Conservation (phyloP, 1,139 yeast genomes). For the Waltiozyma sp. region DNA sequence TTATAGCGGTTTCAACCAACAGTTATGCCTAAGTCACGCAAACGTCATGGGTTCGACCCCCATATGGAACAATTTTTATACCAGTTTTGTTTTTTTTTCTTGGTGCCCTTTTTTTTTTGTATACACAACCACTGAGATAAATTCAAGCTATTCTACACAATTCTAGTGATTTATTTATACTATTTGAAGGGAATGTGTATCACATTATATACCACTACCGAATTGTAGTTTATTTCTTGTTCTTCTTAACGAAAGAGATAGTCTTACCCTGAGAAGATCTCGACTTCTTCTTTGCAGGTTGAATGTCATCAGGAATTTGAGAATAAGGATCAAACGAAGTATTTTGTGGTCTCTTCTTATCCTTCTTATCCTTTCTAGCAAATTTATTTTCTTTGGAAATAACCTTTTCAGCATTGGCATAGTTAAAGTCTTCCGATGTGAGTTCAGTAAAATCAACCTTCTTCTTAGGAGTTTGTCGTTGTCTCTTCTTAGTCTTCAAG, state of each 20-base stretch:
- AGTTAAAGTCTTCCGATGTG: slow-evolving; percentile 29
- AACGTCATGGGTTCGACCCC: slow-evolving; percentile 1
- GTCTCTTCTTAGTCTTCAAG: slow-evolving; percentile 29
- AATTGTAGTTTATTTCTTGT: slow-evolving; percentile 5
- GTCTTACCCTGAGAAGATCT: slow-evolving; percentile 13
- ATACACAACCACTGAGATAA: no score
- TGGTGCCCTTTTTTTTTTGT: not conserved
- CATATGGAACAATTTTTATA: slow-evolving; percentile 1
- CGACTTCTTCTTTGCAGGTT: slow-evolving; percentile 33
- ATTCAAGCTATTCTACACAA: no score
- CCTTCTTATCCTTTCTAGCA: slow-evolving; percentile 17
- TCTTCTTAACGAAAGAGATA: slow-evolving; percentile 12
- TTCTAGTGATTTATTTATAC: no score
- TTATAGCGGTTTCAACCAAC: slow-evolving; percentile 1
- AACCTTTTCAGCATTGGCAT: slow-evolving; percentile 37
- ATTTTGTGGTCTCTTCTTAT: slow-evolving; percentile 27
- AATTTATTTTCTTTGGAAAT: slow-evolving; percentile 3
- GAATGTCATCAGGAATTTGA: slow-evolving; percentile 36
- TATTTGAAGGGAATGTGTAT: no score
- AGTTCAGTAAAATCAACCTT: slow-evolving; percentile 10
- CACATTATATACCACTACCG: no score
- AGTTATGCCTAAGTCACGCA: slow-evolving; percentile 1
- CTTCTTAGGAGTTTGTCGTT: slow-evolving; percentile 11
- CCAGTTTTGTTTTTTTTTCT: no score
- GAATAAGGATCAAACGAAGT: slow-evolving; percentile 50